Evolutionary conservation across 108 stramenopile genomes (phyloP).

Genomic region (Fragilariopsis cylindrus): DNA sequence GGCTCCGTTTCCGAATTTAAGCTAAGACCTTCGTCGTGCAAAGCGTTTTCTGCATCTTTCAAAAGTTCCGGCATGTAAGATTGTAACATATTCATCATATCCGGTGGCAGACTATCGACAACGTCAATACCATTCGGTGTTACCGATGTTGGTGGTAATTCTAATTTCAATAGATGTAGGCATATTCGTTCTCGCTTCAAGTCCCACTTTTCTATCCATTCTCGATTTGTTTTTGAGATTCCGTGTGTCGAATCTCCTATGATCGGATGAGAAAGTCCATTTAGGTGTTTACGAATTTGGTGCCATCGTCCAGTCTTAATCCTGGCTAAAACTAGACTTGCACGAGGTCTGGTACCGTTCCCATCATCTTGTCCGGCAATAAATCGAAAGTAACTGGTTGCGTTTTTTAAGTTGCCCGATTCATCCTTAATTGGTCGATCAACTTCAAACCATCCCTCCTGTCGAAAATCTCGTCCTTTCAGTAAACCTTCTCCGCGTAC

Average conservation of each 20-base stretch:
- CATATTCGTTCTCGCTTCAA: conserved; percentile 68
- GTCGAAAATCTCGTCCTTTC: conserved; percentile 59
- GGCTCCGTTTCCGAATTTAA: background rate
- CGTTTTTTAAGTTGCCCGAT: conserved; percentile 59
- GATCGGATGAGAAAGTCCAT: conserved; percentile 83
- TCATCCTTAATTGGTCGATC: conserved; percentile 77
- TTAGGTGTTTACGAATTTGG: conserved; percentile 85
- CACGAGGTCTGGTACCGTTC: conserved; percentile 48
- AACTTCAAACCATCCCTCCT: conserved; percentile 73
- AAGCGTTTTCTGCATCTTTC: conserved; percentile 43
- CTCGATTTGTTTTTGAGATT: conserved; percentile 56
- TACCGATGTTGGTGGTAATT: conserved; percentile 46
- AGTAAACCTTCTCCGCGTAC: conserved; percentile 82
- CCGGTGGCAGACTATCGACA: conserved; percentile 51
- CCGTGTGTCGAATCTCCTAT: conserved; percentile 85
- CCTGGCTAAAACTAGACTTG: conserved; percentile 73
- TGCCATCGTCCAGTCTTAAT: conserved; percentile 84
- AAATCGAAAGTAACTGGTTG: conserved; percentile 71
- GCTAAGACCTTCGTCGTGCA: conserved; percentile 66
- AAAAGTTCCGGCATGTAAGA: conserved; percentile 64
- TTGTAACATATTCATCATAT: conserved; percentile 67
- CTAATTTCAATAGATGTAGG: conserved; percentile 66
- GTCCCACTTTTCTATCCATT: conserved; percentile 63
- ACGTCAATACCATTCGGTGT: conserved; percentile 69
- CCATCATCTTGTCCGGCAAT: conserved; percentile 64